Evolutionary conservation across 2,329 filamentous ascomycete genomes (phyloP), one percentile per base, ranked within the genome.

Genomic region (Myriosclerotinia curreyana): DNA sequence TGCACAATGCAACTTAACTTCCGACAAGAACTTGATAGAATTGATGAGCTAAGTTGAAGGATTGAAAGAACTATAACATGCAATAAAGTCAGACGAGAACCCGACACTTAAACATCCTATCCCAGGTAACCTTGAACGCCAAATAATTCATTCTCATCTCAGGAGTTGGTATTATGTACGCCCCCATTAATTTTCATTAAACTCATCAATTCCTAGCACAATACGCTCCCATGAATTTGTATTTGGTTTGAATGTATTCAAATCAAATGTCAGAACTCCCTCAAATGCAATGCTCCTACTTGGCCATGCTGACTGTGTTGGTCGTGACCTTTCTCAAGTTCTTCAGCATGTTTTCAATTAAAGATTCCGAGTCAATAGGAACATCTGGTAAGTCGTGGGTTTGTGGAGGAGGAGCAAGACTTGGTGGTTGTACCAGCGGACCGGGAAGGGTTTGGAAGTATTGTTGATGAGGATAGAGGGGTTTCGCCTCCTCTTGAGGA

Each of bases 321-420:
- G 44, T 59, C 38, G 61, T 58, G 40, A 64, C 61, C 58, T 78
- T 76, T 50, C 78, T 78, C 17, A 85, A 74, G 67, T 83, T 82
- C 51, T 73, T 71, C 77, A 85, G 79, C 77, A 85, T 80, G 66
- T 78, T 78, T 71, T 83, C 81, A 52, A 84, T 77, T 49, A 84
- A 76, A 34, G 79, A 69, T 5, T 70, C 70, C 1, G 72, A 73
- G 56, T 75, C 73, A 40, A 66, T 68, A 11, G 73, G 72, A 3
- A 75, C 71, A 65, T 75, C 73, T 14, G 72, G 70, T n/a, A 71
- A 69, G 34, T 71, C 69, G n/a, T 69, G 66, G 46, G 59, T 40
- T n/a, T 64, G 42, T 48, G 64, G 20, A 25, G 64, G 58, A 34
- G 50, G 31, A 28, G 44, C 59, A 25, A 49, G 44, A 22, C 31